phyloP scores from a whole-genome alignment of 1,284 basidiomycete genomes.

The Apiotrichum akiyoshidainum region DNA sequence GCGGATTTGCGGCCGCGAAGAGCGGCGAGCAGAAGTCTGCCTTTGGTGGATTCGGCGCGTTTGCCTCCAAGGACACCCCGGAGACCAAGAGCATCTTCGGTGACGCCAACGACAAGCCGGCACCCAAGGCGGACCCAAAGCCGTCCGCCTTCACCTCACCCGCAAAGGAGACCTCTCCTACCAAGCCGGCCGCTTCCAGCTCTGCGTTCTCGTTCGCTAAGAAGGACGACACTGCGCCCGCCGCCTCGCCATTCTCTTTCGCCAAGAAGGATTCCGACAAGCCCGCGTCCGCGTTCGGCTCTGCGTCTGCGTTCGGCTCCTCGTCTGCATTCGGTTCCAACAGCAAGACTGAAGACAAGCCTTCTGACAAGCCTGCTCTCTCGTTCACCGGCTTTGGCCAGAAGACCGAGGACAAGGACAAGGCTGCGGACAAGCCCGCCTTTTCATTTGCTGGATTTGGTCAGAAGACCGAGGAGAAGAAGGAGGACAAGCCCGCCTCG shows the following conservation, averaged over 20 bases:
- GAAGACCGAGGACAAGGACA: constrained; percentile 3
- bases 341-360: constrained; percentile 1
- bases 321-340: background rate
- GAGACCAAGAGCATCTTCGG: constrained; percentile 22
- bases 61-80: constrained; percentile 9
- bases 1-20: constrained; percentile 34
- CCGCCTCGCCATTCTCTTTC: background rate
- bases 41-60: constrained; percentile 33
- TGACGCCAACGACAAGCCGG: background rate
- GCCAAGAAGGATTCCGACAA: background rate
- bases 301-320: too few species aligned
- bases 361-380: background rate
- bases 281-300: background rate
- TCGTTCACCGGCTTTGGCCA: background rate
- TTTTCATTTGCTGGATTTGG: background rate
- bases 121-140: background rate
- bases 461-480: background rate
- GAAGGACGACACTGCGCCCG: constrained; percentile 5
- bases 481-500: background rate
- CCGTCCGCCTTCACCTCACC: constrained; percentile 1
- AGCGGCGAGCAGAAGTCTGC: constrained; percentile 15
- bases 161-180: constrained; percentile 2
- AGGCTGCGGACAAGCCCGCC: constrained; percentile 3
- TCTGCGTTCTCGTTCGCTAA: background rate
- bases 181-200: background rate